Conservation (phyloP, 768 basidiomycete species). For the Polyporus arcularius region DNA sequence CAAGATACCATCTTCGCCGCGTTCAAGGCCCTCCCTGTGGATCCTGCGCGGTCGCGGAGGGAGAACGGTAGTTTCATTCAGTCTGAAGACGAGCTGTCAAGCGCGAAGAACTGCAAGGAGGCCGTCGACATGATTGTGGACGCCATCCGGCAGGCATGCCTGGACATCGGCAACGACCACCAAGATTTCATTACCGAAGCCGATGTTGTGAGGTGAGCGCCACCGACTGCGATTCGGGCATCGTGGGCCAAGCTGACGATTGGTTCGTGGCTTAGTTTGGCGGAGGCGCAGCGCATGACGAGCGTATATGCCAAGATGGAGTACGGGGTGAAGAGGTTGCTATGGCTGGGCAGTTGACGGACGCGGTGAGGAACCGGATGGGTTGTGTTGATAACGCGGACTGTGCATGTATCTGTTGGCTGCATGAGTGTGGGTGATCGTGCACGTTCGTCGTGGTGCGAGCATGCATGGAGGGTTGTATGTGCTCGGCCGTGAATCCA, state of each 20-base stretch:
- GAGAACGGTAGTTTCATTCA: constrained; percentile 55
- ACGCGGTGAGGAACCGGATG: constrained; percentile 1
- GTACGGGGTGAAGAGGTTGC: constrained; percentile 85
- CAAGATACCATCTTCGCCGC: constrained; percentile 59
- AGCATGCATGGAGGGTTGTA: background rate
- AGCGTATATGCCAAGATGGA: constrained; percentile 91
- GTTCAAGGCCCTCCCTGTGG: constrained; percentile 80
- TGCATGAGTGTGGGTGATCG: background rate
- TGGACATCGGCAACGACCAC: constrained; percentile 52
- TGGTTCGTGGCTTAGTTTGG: constrained; percentile 49
- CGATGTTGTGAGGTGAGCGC: constrained; percentile 78
- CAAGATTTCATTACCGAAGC: constrained; percentile 56
- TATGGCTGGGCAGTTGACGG: constrained; percentile 78
- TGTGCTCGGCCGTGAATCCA: background rate
- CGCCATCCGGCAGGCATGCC: constrained; percentile 66
- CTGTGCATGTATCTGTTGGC: background rate
- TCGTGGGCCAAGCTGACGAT: constrained; percentile 11
- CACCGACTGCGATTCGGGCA: constrained; percentile 2
- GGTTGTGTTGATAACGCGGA: background rate
- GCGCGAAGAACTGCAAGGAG: constrained; percentile 71
- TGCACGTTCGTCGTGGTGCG: background rate
- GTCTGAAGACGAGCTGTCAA: constrained; percentile 60
- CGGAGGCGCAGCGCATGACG: constrained; percentile 83
- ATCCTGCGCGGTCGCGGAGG: constrained; percentile 52
- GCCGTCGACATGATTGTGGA: constrained; percentile 76